Evolutionary conservation across 169 alveolate genomes (phyloP).

Genomic region (Plasmodium vivax): DNA sequence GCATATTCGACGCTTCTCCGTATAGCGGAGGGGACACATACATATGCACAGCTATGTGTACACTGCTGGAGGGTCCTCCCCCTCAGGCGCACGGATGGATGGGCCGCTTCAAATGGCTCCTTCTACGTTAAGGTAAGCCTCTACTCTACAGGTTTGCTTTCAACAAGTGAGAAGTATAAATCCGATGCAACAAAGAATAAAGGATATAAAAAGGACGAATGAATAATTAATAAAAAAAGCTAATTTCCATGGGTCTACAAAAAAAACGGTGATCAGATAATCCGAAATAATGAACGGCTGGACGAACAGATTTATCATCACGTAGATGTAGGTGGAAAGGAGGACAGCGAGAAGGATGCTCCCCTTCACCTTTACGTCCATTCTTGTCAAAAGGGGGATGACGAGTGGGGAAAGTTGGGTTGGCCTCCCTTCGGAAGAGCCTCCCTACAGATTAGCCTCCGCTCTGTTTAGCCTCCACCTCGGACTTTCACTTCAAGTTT

Average conservation of each 20-base stretch:
- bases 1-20: neutral
- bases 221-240: constrained; percentile 37
- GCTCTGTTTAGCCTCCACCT: neutral
- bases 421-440: neutral
- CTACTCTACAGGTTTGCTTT: neutral
- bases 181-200: constrained; percentile 69
- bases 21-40: neutral
- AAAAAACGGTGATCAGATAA: constrained; percentile 50
- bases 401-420: neutral
- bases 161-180: constrained; percentile 22
- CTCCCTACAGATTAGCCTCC: neutral
- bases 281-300: constrained; percentile 73
- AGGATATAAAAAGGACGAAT: constrained; percentile 59
- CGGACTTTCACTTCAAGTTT: constrained; percentile 3
- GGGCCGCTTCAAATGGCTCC: neutral
- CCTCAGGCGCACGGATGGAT: neutral
- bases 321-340: constrained; percentile 25
- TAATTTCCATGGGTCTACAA: constrained; percentile 76
- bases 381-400: neutral
- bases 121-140: neutral
- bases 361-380: constrained; percentile 66
- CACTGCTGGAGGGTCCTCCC: neutral
- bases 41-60: neutral
- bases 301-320: constrained; percentile 60
- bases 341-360: constrained; percentile 30